Evolutionary conservation across 2,329 filamentous ascomycete genomes (phyloP).

Genomic region (Aspergillus persii): DNA sequence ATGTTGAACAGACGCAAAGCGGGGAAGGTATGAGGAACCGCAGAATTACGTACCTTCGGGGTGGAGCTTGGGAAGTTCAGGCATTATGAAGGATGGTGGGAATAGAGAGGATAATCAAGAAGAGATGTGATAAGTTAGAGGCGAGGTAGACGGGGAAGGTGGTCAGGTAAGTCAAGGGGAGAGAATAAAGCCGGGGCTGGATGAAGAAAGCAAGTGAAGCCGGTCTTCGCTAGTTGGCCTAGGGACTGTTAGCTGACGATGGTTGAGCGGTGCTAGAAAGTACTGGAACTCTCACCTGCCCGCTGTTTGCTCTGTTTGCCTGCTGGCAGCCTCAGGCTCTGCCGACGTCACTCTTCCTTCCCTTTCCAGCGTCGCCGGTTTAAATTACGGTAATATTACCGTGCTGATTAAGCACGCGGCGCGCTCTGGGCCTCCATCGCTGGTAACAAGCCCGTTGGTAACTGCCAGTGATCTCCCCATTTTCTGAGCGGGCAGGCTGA

Average conservation of each 20-base stretch:
- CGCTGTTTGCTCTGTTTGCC: constrained; percentile 36
- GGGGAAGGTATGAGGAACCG: constrained; percentile 28
- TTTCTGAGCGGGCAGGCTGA: not conserved
- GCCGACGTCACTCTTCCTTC: constrained; percentile 8
- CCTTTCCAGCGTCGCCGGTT: not conserved
- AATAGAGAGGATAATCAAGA: constrained; percentile 6
- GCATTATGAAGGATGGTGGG: constrained; percentile 20
- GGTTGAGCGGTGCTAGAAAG: constrained; percentile 32
- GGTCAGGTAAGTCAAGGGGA: constrained; percentile 6
- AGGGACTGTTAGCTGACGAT: constrained; percentile 23
- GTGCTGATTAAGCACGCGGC: not conserved
- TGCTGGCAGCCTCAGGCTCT: constrained; percentile 21
- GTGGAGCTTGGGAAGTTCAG: constrained; percentile 33
- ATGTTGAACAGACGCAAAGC: constrained; percentile 19
- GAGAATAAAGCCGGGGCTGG: constrained; percentile 12
- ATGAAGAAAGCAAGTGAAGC: constrained; percentile 19
- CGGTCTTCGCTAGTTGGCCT: constrained; percentile 9
- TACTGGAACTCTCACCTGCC: constrained; percentile 38
- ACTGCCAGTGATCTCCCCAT: not conserved
- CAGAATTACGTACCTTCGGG: constrained; percentile 46
- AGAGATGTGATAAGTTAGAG: constrained; percentile 2
- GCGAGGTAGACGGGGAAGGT: constrained; percentile 1
- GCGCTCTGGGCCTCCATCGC: not conserved
- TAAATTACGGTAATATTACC: not conserved
- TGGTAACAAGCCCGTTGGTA: not conserved